These are phyloP conservation scores for Saprolegnia parasitica DNA, from an alignment of 352 stramenopile genomes.

Conservation along the genomic window DNA sequence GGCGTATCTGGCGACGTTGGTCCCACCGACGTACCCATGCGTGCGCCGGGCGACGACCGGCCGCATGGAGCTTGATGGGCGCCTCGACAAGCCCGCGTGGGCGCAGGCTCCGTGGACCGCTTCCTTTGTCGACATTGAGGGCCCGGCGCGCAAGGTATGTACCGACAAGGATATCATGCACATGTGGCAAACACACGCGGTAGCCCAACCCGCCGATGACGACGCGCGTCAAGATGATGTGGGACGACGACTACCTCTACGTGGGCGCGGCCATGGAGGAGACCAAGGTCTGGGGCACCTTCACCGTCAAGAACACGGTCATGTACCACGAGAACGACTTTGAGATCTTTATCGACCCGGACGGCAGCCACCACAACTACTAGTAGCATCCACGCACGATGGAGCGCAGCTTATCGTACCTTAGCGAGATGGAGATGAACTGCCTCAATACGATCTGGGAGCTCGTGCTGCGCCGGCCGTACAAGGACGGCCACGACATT, in stretches of 20 bases:
- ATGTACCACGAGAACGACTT: slow-evolving; percentile 91
- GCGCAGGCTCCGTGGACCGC: slow-evolving; percentile 59
- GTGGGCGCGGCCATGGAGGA: slow-evolving; percentile 62
- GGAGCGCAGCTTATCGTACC: too few relatives aligned
- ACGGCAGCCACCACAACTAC: slow-evolving; percentile 79
- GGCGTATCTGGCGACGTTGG: slow-evolving; percentile 55
- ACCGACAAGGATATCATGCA: background rate
- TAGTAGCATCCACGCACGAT: slow-evolving; percentile 48
- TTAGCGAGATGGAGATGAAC: slow-evolving; percentile 87
- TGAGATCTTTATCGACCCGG: slow-evolving; percentile 89
- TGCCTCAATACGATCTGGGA: slow-evolving; percentile 90
- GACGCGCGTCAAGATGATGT: slow-evolving; percentile 79
- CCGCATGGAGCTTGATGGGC: slow-evolving; percentile 48
- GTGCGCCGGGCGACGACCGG: slow-evolving; percentile 40
- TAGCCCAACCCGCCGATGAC: slow-evolving; percentile 38
- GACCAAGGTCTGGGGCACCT: slow-evolving; percentile 68
- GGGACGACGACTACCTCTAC: slow-evolving; percentile 69
- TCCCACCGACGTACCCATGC: slow-evolving; percentile 63
- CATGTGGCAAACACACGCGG: background rate
- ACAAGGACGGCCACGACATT: slow-evolving; percentile 81
- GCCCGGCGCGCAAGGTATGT: slow-evolving; percentile 34
- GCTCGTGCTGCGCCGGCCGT: slow-evolving; percentile 81
- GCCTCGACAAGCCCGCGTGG: slow-evolving; percentile 66
- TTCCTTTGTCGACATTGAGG: slow-evolving; percentile 76
- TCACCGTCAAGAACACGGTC: slow-evolving; percentile 59